phyloP scores from a whole-genome alignment of 1,284 basidiomycete species.

The Irpex sp. region DNA sequence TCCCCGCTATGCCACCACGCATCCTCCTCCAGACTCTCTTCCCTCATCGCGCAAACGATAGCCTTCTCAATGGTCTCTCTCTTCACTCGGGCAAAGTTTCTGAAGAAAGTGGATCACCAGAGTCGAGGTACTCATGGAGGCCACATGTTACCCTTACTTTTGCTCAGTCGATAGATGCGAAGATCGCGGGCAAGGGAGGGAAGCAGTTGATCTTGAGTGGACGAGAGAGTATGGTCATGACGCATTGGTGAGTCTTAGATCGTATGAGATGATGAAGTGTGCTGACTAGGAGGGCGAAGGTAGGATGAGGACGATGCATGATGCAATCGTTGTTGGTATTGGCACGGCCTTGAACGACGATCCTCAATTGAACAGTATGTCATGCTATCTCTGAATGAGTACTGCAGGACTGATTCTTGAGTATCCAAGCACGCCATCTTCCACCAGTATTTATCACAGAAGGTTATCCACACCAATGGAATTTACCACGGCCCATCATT shows the following conservation, averaged over 20 bases:
- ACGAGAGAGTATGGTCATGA: conserved; percentile 88
- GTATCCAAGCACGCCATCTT: conserved; percentile 46
- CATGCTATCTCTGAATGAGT: background rate
- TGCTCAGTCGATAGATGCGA: conserved; percentile 91
- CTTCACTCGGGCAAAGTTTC: conserved; percentile 16
- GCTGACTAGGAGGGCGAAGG: conserved; percentile 4
- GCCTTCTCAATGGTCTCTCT: conserved; percentile 13
- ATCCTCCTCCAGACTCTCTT: background rate
- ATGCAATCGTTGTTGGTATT: conserved; percentile 88
- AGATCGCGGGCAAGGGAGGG: conserved; percentile 78
- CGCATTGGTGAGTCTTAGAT: conserved; percentile 67
- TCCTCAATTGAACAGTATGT: conserved; percentile 86
- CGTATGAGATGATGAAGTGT: background rate
- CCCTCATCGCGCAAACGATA: background rate
- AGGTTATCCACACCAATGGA: conserved; percentile 26
- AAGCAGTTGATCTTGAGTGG: conserved; percentile 82
- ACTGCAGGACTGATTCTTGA: background rate
- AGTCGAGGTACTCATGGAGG: conserved; percentile 19
- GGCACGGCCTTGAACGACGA: conserved; percentile 90
- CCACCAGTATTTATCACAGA: conserved; percentile 34
- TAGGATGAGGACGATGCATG: conserved; percentile 86
- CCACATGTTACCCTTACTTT: conserved; percentile 84
- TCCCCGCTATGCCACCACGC: background rate
- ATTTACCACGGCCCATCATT: conserved; percentile 78
- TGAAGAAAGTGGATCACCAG: conserved; percentile 10